Evolutionary conservation across 2,329 filamentous ascomycete genomes (phyloP), one percentile per base, ranked within the genome.

Genomic region (Aspergillus thermomutatus): DNA sequence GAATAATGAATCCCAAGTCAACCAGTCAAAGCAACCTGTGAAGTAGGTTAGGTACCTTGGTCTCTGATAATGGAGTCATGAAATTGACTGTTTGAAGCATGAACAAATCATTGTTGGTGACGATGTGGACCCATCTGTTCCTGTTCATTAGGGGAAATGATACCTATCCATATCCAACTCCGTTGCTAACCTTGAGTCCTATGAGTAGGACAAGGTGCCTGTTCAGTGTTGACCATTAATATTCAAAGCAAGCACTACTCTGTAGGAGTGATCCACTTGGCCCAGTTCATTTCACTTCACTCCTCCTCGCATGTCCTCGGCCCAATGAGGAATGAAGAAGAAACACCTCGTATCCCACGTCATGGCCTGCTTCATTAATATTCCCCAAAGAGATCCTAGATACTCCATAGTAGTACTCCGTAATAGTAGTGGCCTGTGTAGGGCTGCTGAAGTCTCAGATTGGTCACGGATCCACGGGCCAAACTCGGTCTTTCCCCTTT

Each of bases 391-490:
- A 2, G 11, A 31, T 14, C 28, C 28, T 31, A 31, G 14, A 1
- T 31, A 31, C 11, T 5, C n/a, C n/a, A n/a, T n/a, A n/a, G n/a
- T n/a, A n/a, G n/a, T 14, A 14, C 4, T 14, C 11, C 28, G n/a
- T 14, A 26, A 41, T 10, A n/a, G 48, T 50, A 52, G 28, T 50
- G 54, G 48, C 48, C 52, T 31, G 54, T 41, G 51, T 52, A 14
- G 28, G 14, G 25, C 19, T n/a, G n/a, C n/a, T n/a, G n/a, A n/a
- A n/a, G n/a, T n/a, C n/a, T n/a, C n/a, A n/a, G n/a, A n/a, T n/a
- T n/a, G n/a, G n/a, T n/a, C n/a, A n/a, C n/a, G n/a, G n/a, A 21
- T 19, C 17, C 19, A 19, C 40, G 40, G 40, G 40, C 8, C 17
- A 9, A 21, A 19, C 21, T 19, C 40, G 40, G 10, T 11, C 9